These are phyloP conservation scores for Coffea humblotiana DNA, from an alignment of 305 asterid genomes.

Conservation along the genomic window DNA sequence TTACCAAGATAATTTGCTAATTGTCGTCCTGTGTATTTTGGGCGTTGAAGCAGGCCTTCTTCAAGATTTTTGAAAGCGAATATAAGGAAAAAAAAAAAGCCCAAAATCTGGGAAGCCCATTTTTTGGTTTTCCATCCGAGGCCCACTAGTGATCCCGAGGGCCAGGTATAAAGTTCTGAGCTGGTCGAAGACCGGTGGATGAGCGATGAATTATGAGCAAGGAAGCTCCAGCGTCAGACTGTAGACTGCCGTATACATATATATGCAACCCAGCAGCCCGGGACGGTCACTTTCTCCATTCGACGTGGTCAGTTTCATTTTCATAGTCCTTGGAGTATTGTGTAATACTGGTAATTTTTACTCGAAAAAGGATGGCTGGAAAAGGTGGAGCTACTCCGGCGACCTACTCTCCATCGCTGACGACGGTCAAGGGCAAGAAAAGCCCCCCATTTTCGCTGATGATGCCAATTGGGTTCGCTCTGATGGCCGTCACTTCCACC, in stretches of 20 bases:
- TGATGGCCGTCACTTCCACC: slow-evolving; percentile 79
- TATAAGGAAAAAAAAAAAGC: no score
- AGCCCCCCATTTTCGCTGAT: slow-evolving; percentile 33
- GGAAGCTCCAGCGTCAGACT: no score
- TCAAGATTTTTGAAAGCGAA: no score
- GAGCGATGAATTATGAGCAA: no score
- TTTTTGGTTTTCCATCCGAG: background rate
- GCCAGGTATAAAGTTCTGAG: background rate
- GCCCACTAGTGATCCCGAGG: background rate
- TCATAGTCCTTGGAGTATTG: no score
- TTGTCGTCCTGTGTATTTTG: no score
- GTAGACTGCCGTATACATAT: no score
- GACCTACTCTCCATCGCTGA: slow-evolving; percentile 69
- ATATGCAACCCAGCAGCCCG: no score
- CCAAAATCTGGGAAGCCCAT: background rate
- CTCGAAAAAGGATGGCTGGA: slow-evolving; percentile 45
- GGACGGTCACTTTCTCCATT: background rate
- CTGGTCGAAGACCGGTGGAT: background rate
- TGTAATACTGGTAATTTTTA: background rate
- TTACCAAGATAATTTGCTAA: no score
- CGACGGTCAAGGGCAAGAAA: slow-evolving; percentile 44
- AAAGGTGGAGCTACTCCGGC: slow-evolving; percentile 53
- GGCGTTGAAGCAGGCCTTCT: no score
- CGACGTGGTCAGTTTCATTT: no score
- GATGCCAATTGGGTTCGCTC: slow-evolving; percentile 75